These are phyloP conservation scores for Claviceps capensis DNA, from an alignment of 2,329 filamentous ascomycete genomes.

Conservation along the genomic window DNA sequence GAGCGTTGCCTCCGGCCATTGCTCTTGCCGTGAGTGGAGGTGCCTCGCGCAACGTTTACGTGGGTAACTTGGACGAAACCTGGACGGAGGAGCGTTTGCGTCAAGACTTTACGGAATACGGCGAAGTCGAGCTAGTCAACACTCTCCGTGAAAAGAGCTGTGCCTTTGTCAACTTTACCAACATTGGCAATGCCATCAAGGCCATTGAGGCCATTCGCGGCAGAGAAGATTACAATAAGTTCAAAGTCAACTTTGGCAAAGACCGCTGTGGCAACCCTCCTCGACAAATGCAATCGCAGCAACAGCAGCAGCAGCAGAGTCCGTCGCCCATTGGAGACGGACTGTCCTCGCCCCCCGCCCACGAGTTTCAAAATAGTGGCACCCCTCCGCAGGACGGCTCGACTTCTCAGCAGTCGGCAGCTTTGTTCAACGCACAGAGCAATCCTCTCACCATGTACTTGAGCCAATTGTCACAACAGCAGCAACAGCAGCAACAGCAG, in stretches of 20 bases:
- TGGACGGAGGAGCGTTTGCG: constrained; percentile 94
- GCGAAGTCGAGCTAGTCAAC: constrained; percentile 96
- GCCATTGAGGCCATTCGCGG: constrained; percentile 92
- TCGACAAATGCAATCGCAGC: constrained; percentile 51
- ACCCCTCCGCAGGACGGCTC: constrained; percentile 35
- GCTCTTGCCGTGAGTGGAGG: constrained; percentile 91
- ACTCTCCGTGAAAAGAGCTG: constrained; percentile 96
- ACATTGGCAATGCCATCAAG: constrained; percentile 99
- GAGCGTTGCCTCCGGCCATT: constrained; percentile 87
- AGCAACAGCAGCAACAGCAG: constrained; percentile 35
- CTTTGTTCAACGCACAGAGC: constrained; percentile 67
- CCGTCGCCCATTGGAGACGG: constrained; percentile 55
- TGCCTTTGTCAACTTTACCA: constrained; percentile 98
- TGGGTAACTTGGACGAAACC: constrained; percentile 91
- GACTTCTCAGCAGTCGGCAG: constrained; percentile 51
- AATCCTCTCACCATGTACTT: constrained; percentile 92
- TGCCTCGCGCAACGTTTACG: constrained; percentile 95
- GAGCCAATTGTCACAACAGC: constrained; percentile 63
- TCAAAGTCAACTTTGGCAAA: constrained; percentile 99
- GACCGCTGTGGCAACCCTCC: constrained; percentile 95
- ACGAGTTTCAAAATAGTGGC: constrained; percentile 46
- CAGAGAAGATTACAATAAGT: constrained; percentile 91
- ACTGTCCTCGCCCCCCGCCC: constrained; percentile 41
- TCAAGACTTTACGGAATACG: constrained; percentile 94
- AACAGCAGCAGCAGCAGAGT: constrained; percentile 39